Conservation (phyloP, 495 filamentous ascomycete species). For the Xylaria curta region DNA sequence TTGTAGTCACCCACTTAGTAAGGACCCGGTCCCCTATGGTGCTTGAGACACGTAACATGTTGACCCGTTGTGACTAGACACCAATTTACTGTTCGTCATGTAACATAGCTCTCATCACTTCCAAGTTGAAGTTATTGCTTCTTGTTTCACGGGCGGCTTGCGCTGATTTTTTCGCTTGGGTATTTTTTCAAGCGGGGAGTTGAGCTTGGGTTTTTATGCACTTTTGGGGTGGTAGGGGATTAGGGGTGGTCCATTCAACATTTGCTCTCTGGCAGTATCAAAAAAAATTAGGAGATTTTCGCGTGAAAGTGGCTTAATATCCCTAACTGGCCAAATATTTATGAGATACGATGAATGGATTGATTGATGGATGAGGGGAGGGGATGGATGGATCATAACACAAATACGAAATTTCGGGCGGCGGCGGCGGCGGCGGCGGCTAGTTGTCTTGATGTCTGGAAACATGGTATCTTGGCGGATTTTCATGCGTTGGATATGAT, state of each 20-base stretch:
- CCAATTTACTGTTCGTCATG: slow-evolving; percentile 60
- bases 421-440: background rate
- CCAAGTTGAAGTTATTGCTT: background rate
- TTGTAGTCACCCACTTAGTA: slow-evolving; percentile 96
- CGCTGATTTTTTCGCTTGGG: slow-evolving; percentile 22
- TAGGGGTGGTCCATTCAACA: slow-evolving; percentile 3
- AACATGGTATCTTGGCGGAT: background rate
- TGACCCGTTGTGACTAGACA: slow-evolving; percentile 48
- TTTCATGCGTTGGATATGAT: background rate
- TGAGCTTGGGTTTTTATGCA: slow-evolving; percentile 12
- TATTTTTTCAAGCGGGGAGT: slow-evolving; percentile 4
- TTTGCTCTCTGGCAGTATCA: slow-evolving; percentile 9
- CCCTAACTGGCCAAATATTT: slow-evolving; percentile 7
- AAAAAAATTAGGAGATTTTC: background rate
- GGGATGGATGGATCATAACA: background rate
- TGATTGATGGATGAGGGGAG: background rate
- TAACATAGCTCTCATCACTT: slow-evolving; percentile 33
- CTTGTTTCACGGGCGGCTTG: slow-evolving; percentile 18
- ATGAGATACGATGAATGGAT: slow-evolving; percentile 21
- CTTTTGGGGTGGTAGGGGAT: background rate
- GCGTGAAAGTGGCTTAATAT: slow-evolving; percentile 7
- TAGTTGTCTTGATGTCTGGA: slow-evolving; percentile 7
- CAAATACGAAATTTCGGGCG: background rate
- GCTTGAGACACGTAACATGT: slow-evolving; percentile 31
- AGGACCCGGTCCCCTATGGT: slow-evolving; percentile 24